Conservation (phyloP, 495 filamentous ascomycete species). For the Lophiotrema nucula region DNA sequence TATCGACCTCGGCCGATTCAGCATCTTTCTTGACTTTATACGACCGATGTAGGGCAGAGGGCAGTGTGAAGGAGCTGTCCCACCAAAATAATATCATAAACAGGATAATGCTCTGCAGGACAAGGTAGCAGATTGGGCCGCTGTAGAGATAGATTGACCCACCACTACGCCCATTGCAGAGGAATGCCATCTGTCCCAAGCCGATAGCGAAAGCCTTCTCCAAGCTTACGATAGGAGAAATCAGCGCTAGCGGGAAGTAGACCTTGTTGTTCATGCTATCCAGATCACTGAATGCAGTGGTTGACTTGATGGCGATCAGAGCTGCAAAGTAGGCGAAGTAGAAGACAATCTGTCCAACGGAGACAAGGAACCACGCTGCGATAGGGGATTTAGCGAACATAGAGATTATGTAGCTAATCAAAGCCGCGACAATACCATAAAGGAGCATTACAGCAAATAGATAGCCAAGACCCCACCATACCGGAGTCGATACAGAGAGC, state of each 20-base stretch:
- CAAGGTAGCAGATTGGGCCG: conserved; percentile 73
- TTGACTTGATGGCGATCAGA: conserved; percentile 67
- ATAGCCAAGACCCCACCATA: conserved; percentile 72
- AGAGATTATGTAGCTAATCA: conserved; percentile 71
- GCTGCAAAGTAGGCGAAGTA: conserved; percentile 77
- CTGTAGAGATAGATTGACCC: conserved; percentile 71
- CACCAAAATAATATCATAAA: conserved; percentile 63
- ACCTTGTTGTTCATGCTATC: conserved; percentile 59
- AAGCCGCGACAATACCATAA: conserved; percentile 68
- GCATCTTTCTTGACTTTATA: conserved; percentile 35
- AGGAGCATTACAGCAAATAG: conserved; percentile 72
- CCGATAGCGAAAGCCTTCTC: conserved; percentile 67
- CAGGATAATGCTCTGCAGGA: conserved; percentile 63
- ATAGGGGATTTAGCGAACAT: conserved; percentile 67
- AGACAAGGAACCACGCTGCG: conserved; percentile 65
- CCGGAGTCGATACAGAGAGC: conserved; percentile 55
- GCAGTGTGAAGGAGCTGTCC: conserved; percentile 46
- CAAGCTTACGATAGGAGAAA: conserved; percentile 69
- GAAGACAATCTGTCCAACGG: conserved; percentile 65
- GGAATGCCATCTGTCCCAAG: conserved; percentile 73
- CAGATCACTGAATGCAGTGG: conserved; percentile 58
- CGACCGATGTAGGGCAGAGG: conserved; percentile 8
- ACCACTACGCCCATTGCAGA: conserved; percentile 61
- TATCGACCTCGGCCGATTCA: conserved; percentile 47
- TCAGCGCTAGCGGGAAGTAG: conserved; percentile 65